Evolutionary conservation across 768 basidiomycete species (phyloP), one percentile per base, ranked within the genome.

Genomic region (Mycena albidolilacea): DNA sequence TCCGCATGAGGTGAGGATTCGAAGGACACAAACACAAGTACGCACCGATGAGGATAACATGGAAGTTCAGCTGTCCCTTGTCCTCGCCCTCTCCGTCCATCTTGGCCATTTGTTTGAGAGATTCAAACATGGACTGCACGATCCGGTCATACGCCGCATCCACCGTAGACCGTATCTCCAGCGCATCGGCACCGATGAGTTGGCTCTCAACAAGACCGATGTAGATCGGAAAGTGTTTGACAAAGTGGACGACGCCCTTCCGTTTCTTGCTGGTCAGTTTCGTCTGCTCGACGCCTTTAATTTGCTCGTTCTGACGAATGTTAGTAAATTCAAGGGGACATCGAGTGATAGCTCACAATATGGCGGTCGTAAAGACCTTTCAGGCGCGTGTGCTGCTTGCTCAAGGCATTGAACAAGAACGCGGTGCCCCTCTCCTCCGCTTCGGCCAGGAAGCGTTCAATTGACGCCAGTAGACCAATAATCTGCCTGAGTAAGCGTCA

Each of bases 11-110:
- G 61, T 48, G n/a, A 59, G 17, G 19, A 38, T 12, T 35, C 15
- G 35, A 59, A 7, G 1, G 48, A 50, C 30, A 8, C 54, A 15
- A 23, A 15, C 59, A 50, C 19, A 55, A 5, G 35, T 52, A 21
- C 60, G 9, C 78, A 97, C 97, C 97, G 69, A 98, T 93, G 72
- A 99, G 87, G 78, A 97, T 93, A 76, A 98, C 95, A 79, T 98
- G 96, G 75, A 96, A 98, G 81, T 98, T 98, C 64, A 99, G 88
- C 79, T 97, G 96, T 0, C 97, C 97, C 82, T 99, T 99, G 81
- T 97, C 97, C 79, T 99, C 97, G 0, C 90, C 94, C 68, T 95
- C 95, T 0, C 95, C 95, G 69, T 97, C 94, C 87, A 97, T 84
- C 81, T 98, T 99, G 12, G 97, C 97, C 90, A 99, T 95, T 72